phyloP scores from a whole-genome alignment of 108 stramenopile genomes.

The Cyclotella baltica region DNA sequence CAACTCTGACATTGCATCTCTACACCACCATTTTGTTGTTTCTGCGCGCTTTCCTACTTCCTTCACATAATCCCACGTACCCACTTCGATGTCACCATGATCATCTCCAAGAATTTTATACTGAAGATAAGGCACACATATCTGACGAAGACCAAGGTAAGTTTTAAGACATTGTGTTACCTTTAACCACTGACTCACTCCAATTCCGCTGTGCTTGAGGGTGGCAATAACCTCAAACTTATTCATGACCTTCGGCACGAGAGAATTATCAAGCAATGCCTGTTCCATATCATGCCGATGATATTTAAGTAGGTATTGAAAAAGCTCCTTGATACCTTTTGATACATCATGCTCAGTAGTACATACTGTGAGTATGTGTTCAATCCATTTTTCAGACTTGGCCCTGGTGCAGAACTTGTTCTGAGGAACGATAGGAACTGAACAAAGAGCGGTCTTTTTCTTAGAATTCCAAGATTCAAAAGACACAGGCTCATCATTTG shows the following conservation, averaged over 20 bases:
- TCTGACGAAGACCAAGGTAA: not conserved
- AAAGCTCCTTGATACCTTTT: not conserved
- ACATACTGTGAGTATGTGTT: not conserved
- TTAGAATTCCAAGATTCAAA: not conserved
- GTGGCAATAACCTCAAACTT: not conserved
- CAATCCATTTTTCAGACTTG: not conserved
- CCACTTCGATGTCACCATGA: not conserved
- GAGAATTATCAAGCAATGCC: not conserved
- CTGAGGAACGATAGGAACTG: not conserved
- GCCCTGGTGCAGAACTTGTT: not conserved
- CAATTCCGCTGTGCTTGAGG: not conserved
- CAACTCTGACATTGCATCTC: not conserved
- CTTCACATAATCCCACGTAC: not conserved
- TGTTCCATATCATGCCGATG: not conserved
- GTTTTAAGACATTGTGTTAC: not conserved
- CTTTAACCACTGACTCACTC: not conserved
- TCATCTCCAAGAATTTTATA: not conserved
- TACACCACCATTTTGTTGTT: not conserved
- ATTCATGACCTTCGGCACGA: not conserved
- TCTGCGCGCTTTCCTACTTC: not conserved
- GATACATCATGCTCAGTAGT: not conserved
- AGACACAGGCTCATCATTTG: not conserved
- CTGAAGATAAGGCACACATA: not conserved
- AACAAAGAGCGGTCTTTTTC: not conserved
- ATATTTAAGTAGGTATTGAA: not conserved